Evolutionary conservation across 495 filamentous ascomycete species (phyloP), one percentile per base, ranked within the genome.

Genomic region (Penicillium simplicissimum): DNA sequence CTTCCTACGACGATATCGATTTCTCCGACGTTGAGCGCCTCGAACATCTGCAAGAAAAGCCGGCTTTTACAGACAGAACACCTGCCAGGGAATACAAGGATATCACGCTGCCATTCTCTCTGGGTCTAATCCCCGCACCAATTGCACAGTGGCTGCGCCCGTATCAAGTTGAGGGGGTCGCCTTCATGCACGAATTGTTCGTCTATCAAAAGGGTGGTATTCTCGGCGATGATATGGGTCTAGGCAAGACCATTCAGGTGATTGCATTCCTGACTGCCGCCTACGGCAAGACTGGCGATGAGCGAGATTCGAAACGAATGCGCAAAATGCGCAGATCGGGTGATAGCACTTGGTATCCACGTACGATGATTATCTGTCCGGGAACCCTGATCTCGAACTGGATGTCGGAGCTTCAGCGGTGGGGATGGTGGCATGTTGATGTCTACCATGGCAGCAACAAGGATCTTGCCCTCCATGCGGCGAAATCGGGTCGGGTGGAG

Each of bases 221-320:
- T 23, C 81, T 98, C 2, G 87, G 96, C 1, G 95, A 98, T 73
- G 95, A 98, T 69, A 98, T 98, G 95, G 95, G 95, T 35, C 75
- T 98, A 34, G 95, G 95, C 0, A 98, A 98, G 73, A 98, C 95
- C 0, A 91, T 98, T 14, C 95, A 98, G 74, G 92, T 98, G 31
- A 96, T 95, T 60, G 91, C 94, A 0, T 98, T 98, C 66, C 81
- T 98, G 36, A 93, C 92, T 0, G 93, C 88, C 8, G 92, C 92
- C 7, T 98, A 97, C 71, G 96, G 94, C 1, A 98, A 98, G 75
- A 96, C 92, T 6, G 96, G 87, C 2, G 94, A 97, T 65, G 89
- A 94, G 73, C 80, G 93, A 48, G 95, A 98, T 68, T 79, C 73
- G 2, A 96, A 97, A 67, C 79, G 91, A 35, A 97, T 98, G 96